Evolutionary conservation across 768 basidiomycete species (phyloP).

Genomic region (Pleurotus djamor): DNA sequence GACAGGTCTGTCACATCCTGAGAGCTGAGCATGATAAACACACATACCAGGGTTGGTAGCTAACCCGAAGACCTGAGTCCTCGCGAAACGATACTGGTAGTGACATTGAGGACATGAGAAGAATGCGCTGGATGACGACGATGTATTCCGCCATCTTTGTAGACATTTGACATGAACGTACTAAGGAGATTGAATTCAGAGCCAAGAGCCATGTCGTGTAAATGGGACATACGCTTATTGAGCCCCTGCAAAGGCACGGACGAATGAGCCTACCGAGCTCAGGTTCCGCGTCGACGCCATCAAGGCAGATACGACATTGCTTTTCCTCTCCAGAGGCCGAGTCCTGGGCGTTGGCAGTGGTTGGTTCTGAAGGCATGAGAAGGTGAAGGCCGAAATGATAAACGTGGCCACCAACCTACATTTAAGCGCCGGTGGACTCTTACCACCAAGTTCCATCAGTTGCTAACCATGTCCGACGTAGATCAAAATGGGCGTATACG

Average conservation of each 20-base stretch:
- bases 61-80: conserved; percentile 67
- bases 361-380: not conserved
- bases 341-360: not conserved
- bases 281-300: conserved; percentile 56
- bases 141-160: conserved; percentile 68
- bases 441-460: no score
- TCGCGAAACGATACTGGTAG: conserved; percentile 74
- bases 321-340: conserved; percentile 37
- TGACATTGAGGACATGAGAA: conserved; percentile 80
- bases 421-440: no score
- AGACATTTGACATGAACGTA: conserved; percentile 81
- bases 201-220: not conserved
- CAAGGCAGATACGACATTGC: conserved; percentile 85
- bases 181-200: conserved; percentile 28
- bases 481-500: conserved; percentile 34
- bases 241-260: conserved; percentile 79
- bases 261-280: conserved; percentile 76
- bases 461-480: not conserved
- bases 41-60: conserved; percentile 70
- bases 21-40: conserved; percentile 11
- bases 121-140: conserved; percentile 64
- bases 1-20: no score
- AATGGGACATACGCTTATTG: conserved; percentile 51
- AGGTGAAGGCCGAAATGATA: not conserved
- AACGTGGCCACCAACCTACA: not conserved